Evolutionary conservation across 352 stramenopile genomes (phyloP).

Genomic region (Phytophthora sojae): DNA sequence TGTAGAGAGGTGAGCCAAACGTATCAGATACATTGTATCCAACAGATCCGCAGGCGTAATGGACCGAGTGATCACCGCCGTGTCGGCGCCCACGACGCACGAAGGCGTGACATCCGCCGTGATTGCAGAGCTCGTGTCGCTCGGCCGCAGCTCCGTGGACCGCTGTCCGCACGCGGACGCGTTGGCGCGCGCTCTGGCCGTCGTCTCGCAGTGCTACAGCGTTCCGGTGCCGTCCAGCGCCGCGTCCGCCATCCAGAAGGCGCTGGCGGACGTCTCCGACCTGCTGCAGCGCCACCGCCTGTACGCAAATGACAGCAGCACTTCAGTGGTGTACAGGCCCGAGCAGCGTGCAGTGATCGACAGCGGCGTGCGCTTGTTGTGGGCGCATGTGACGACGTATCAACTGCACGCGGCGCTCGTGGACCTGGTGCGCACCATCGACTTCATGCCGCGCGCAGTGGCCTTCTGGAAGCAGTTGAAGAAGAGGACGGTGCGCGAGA

Average conservation of each 20-base stretch:
- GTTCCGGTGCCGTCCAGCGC: slow-evolving; percentile 54
- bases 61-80: slow-evolving; percentile 22
- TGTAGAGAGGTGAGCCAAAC: slow-evolving; percentile 1
- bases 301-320: slow-evolving; percentile 27
- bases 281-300: slow-evolving; percentile 54
- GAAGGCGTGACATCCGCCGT: slow-evolving; percentile 36
- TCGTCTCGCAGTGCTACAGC: slow-evolving; percentile 55
- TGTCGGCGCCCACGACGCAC: slow-evolving; percentile 20
- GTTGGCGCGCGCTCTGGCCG: slow-evolving; percentile 45
- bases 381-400: slow-evolving; percentile 68
- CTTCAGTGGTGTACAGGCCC: slow-evolving; percentile 15
- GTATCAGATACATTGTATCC: neutral
- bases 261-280: slow-evolving; percentile 46
- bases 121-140: slow-evolving; percentile 32
- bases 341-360: slow-evolving; percentile 47
- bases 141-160: slow-evolving; percentile 17
- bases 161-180: slow-evolving; percentile 42
- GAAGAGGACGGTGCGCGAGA: slow-evolving; percentile 55
- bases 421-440: slow-evolving; percentile 67
- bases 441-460: slow-evolving; percentile 75
- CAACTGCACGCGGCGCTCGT: slow-evolving; percentile 64
- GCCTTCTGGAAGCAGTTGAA: slow-evolving; percentile 74
- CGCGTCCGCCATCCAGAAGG: slow-evolving; percentile 45
- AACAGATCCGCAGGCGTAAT: slow-evolving; percentile 11
- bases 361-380: slow-evolving; percentile 54